Conservation (phyloP, 768 basidiomycete species). For the Amanita inopinata region DNA sequence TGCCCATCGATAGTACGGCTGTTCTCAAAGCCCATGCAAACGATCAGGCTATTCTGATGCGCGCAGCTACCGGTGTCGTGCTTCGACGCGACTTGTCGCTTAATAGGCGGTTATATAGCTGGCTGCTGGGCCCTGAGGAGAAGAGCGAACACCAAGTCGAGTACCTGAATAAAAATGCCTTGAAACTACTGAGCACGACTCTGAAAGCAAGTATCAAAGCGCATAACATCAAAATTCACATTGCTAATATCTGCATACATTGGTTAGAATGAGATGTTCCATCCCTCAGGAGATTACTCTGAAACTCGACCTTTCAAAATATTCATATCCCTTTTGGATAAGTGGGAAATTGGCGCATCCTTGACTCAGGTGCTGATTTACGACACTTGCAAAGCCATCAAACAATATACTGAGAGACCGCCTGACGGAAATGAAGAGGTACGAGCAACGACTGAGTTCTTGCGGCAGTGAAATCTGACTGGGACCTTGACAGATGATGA, state of each 20-base stretch:
- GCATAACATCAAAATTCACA: not conserved
- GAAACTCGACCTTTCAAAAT: slow-evolving; percentile 90
- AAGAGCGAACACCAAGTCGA: slow-evolving; percentile 62
- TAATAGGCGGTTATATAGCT: slow-evolving; percentile 86
- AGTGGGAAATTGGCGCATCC: slow-evolving; percentile 88
- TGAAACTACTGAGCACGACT: slow-evolving; percentile 63
- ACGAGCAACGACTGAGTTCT: slow-evolving; percentile 14
- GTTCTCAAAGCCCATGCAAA: slow-evolving; percentile 59
- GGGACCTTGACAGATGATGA: slow-evolving; percentile 43
- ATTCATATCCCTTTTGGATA: slow-evolving; percentile 89
- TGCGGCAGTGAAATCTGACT: not conserved
- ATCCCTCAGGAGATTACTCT: slow-evolving; percentile 61
- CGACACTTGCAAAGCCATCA: slow-evolving; percentile 71
- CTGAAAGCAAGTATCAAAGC: slow-evolving; percentile 40
- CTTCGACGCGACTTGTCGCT: slow-evolving; percentile 87
- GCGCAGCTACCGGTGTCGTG: slow-evolving; percentile 80
- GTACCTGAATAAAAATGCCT: slow-evolving; percentile 58
- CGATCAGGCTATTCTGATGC: slow-evolving; percentile 79
- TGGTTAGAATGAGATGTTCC: slow-evolving; percentile 64
- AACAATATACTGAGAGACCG: slow-evolving; percentile 40
- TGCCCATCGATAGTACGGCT: slow-evolving; percentile 64
- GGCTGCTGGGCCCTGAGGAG: slow-evolving; percentile 84
- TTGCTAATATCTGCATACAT: slow-evolving; percentile 2
- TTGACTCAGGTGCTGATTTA: slow-evolving; percentile 73
- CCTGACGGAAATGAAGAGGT: slow-evolving; percentile 57